phyloP scores from a whole-genome alignment of 768 basidiomycete genomes.

The Psilocybe azurescens region DNA sequence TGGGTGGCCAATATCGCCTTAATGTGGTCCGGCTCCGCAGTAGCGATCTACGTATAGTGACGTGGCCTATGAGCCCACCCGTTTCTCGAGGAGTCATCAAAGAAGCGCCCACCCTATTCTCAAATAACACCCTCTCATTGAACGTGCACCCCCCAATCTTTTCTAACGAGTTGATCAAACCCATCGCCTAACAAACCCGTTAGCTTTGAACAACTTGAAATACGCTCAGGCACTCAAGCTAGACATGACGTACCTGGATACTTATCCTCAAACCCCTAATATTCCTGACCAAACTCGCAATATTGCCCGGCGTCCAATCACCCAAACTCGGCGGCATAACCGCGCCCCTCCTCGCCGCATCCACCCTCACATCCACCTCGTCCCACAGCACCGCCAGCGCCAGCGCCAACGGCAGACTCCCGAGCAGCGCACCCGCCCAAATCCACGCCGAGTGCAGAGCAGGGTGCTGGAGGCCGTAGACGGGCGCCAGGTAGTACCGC shows the following conservation, averaged over 20 bases:
- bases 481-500: constrained; percentile 3
- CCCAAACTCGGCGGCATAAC: constrained; percentile 22
- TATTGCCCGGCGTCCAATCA: constrained; percentile 25
- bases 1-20: constrained; percentile 24
- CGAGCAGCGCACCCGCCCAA: constrained; percentile 13
- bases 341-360: constrained; percentile 25
- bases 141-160: constrained; percentile 12
- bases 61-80: constrained; percentile 18
- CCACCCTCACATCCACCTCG: constrained; percentile 17
- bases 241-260: constrained; percentile 38
- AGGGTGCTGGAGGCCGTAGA: constrained; percentile 8
- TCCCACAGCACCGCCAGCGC: constrained; percentile 18
- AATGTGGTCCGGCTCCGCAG: constrained; percentile 25
- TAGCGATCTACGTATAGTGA: constrained; percentile 22
- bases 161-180: constrained; percentile 3
- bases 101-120: constrained; percentile 28
- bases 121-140: constrained; percentile 28
- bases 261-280: constrained; percentile 28
- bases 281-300: constrained; percentile 16
- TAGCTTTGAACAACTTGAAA: no score
- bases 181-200: constrained; percentile 21
- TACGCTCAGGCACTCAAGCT: constrained; percentile 3
- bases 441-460: constrained; percentile 7
- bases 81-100: constrained; percentile 3
- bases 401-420: constrained; percentile 26